Conservation (phyloP, 1,139 yeast species). For the Yamadazyma songkhlaensis region DNA sequence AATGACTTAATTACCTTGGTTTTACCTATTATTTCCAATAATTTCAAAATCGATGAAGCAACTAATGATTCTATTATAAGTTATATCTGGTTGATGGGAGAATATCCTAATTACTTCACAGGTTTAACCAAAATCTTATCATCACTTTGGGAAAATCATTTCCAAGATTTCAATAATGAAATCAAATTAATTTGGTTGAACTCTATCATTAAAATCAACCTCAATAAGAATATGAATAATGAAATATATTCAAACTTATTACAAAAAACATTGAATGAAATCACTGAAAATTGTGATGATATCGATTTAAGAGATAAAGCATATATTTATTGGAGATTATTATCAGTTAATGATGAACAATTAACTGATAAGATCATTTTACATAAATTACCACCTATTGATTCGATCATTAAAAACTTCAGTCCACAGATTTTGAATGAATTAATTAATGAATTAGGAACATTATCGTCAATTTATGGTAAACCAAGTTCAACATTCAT, state of each 20-base stretch:
- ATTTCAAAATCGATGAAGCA: conserved; percentile 59
- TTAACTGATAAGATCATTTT: conserved; percentile 52
- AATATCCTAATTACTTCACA: conserved; percentile 75
- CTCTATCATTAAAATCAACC: conserved; percentile 7
- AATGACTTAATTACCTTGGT: conserved; percentile 60
- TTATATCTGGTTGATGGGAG: conserved; percentile 89
- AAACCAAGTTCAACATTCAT: conserved; percentile 74
- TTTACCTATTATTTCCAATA: conserved; percentile 65
- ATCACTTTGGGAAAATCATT: conserved; percentile 55
- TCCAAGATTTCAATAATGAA: conserved; percentile 67
- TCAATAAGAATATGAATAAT: conserved; percentile 3
- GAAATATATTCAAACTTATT: conserved; percentile 44
- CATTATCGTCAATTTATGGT: conserved; percentile 86
- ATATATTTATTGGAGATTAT: conserved; percentile 88
- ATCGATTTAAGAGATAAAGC: conserved; percentile 95
- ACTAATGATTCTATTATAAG: conserved; percentile 38
- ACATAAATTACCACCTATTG: conserved; percentile 66
- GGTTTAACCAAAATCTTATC: conserved; percentile 41
- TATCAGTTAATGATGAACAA: conserved; percentile 52
- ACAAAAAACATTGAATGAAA: conserved; percentile 70
- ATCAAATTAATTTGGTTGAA: conserved; percentile 79
- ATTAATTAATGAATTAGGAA: conserved; percentile 72
- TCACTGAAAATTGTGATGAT: conserved; percentile 80
- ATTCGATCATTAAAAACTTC: conserved; percentile 68
- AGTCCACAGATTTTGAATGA: conserved; percentile 67